phyloP scores from a whole-genome alignment of 805 yeast genomes.

The Torulaspora delbrueckii region DNA sequence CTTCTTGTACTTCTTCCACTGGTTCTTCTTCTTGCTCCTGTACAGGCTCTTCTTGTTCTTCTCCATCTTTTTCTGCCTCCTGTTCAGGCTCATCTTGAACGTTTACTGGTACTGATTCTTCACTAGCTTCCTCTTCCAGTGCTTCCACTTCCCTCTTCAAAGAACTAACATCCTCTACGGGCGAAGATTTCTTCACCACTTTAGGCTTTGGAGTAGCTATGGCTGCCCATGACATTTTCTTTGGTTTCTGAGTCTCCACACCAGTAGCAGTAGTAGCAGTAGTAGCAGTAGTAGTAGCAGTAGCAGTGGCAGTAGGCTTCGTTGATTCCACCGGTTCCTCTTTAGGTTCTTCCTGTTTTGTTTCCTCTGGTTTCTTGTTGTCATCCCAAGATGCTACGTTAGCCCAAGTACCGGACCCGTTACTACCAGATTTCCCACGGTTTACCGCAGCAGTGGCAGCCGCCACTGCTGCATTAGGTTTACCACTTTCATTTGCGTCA shows the following conservation, averaged over 20 bases:
- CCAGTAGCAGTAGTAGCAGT: slow-evolving; percentile 17
- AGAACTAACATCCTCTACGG: slow-evolving; percentile 27
- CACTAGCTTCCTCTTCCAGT: background rate
- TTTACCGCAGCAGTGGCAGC: slow-evolving; percentile 15
- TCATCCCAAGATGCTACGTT: slow-evolving; percentile 30
- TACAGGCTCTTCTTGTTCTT: slow-evolving; percentile 6
- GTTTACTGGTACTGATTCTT: slow-evolving; percentile 7
- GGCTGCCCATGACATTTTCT: slow-evolving; percentile 62
- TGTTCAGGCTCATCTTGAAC: slow-evolving; percentile 1
- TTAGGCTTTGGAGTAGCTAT: slow-evolving; percentile 53
- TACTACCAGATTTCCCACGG: slow-evolving; percentile 26
- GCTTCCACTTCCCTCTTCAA: slow-evolving; percentile 35
- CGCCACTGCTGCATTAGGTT: slow-evolving; percentile 13
- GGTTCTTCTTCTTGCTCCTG: slow-evolving; percentile 8
- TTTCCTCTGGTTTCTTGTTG: slow-evolving; percentile 10
- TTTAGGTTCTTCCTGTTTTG: background rate
- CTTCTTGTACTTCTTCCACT: slow-evolving; percentile 6
- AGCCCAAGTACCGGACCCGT: slow-evolving; percentile 37
- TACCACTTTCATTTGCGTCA: slow-evolving; percentile 25
- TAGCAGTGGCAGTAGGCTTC: slow-evolving; percentile 12
- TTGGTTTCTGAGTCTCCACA: slow-evolving; percentile 16
- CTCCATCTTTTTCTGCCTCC: slow-evolving; percentile 7
- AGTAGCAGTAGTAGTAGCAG: slow-evolving; percentile 6
- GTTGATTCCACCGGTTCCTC: slow-evolving; percentile 3
- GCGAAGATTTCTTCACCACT: slow-evolving; percentile 31